A percentile compares a stretch with the other conserved stretches of the same genome.
Evolutionary conservation across 1,139 yeast genomes (phyloP).

Genomic region (Lodderomyces jiufengensis): DNA sequence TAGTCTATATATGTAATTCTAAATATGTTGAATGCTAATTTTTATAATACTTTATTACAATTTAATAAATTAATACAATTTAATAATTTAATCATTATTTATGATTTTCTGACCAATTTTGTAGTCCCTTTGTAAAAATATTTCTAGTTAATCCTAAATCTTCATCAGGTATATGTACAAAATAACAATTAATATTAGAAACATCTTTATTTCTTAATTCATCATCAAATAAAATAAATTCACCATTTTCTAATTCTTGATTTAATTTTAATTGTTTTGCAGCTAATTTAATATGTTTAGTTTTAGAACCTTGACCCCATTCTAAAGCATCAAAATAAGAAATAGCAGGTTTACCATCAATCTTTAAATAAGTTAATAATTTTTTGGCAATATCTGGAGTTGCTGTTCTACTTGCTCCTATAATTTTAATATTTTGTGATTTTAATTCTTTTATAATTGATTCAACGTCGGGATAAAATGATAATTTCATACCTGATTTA

Average conservation of each 20-base stretch:
- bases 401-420: slow-evolving; percentile 67
- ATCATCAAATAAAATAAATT: slow-evolving; percentile 67
- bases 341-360: slow-evolving; percentile 47
- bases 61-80: too few species aligned
- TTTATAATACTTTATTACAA: too few species aligned
- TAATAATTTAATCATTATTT: too few species aligned
- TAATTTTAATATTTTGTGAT: slow-evolving; percentile 43
- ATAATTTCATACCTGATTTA: slow-evolving; percentile 43
- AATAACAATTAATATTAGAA: slow-evolving; percentile 55
- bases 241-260: slow-evolving; percentile 42
- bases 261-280: slow-evolving; percentile 36
- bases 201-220: slow-evolving; percentile 67
- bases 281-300: slow-evolving; percentile 51
- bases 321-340: slow-evolving; percentile 51
- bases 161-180: slow-evolving; percentile 47
- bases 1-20: too few species aligned
- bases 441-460: slow-evolving; percentile 46
- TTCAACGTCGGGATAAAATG: slow-evolving; percentile 60
- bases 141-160: slow-evolving; percentile 48
- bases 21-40: too few species aligned
- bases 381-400: slow-evolving; percentile 61
- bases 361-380: slow-evolving; percentile 45
- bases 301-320: slow-evolving; percentile 69
- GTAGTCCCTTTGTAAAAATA: slow-evolving; percentile 43
- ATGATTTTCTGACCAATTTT: slow-evolving; percentile 34